These are phyloP conservation scores for Xylariaceae sp. DNA, from an alignment of 2,329 filamentous ascomycete genomes.

Conservation along the genomic window DNA sequence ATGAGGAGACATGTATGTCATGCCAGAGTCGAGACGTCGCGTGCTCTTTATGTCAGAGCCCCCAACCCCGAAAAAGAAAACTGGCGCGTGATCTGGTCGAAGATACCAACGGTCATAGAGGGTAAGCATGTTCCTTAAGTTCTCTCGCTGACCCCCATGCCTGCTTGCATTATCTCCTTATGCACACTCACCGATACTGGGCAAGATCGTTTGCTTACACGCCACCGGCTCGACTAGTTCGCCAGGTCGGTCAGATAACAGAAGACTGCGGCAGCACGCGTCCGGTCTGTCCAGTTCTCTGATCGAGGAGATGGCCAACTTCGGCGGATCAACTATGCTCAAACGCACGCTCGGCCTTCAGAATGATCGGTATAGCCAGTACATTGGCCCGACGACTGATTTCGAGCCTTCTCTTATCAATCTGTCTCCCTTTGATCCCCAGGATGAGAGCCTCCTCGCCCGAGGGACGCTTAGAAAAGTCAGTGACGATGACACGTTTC, in stretches of 20 bases:
- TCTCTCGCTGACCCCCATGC: slow-evolving; percentile 28
- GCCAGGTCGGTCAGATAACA: slow-evolving; percentile 54
- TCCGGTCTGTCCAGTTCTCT: slow-evolving; percentile 61
- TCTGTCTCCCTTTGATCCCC: slow-evolving; percentile 74
- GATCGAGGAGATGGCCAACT: slow-evolving; percentile 69
- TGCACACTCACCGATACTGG: slow-evolving; percentile 23
- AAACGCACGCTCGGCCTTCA: slow-evolving; percentile 74
- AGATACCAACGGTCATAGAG: slow-evolving; percentile 64
- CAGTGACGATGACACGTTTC: slow-evolving; percentile 74
- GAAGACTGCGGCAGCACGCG: slow-evolving; percentile 51
- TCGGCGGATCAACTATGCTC: slow-evolving; percentile 63
- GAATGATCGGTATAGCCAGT: slow-evolving; percentile 74
- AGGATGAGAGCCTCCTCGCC: slow-evolving; percentile 74
- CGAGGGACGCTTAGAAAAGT: slow-evolving; percentile 71
- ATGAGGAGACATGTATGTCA: slow-evolving; percentile 70
- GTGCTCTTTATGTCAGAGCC: slow-evolving; percentile 75
- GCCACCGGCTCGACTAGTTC: slow-evolving; percentile 53
- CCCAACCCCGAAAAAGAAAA: slow-evolving; percentile 77
- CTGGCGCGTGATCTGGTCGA: slow-evolving; percentile 62
- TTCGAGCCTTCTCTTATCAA: slow-evolving; percentile 83
- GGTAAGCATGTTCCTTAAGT: slow-evolving; percentile 52
- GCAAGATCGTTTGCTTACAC: slow-evolving; percentile 41
- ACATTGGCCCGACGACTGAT: slow-evolving; percentile 79
- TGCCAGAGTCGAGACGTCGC: slow-evolving; percentile 77
- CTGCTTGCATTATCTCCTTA: slow-evolving; percentile 28